Base-by-base conservation (phyloP, 2,329 filamentous ascomycete genomes). In the Zasmidium cellare region DNA sequence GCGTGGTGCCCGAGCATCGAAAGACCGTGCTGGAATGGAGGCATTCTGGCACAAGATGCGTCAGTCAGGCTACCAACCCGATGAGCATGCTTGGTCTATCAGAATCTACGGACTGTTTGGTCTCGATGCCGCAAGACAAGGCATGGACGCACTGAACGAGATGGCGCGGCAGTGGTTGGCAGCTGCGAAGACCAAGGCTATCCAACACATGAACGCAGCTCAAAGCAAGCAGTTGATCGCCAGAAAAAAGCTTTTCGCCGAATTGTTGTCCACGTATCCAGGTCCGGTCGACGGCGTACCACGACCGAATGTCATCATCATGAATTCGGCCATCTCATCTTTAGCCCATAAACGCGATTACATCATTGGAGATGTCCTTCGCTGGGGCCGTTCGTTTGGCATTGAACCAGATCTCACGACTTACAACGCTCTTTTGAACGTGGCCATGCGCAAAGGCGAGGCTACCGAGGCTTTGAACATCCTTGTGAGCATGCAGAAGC, bases 301-400 rank as follows among this genome's bases (percentile, higher is more conserved):
- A 6, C 79, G 84, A 61, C 90, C 88, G 1, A 82, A 76, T 12
- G 84, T 87, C 48, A 82, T 81, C 55, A 82, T 86, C 1, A 77
- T 94, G 73, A 93, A 94, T 68, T 84, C 87, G 7, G 86, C 85
- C 11, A 78, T 93, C 51, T 79, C 80, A n/a, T 86, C 83, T 2
- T 75, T 93, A 14, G 74, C 89, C 6, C 75, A 74, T 2, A 71
- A 73, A n/a, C 66, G 73, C 48, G 79, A 83, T 61, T 69, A 78
- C 72, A 76, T 79, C 2, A 84, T 85, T 19, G 75, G 79, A 23
- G 74, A 77, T 18, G 76, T 90, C 9, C 77, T 91, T 3, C 67
- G 66, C 3, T 80, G 76, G 75, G 78, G 75, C 19, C 64, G 67
- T 1, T 57, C 61, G 9, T 73, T 73, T 51, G 66, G 62, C 45